Evolutionary conservation across 257 asterid species (phyloP).

Genomic region (Henckelia pumila): DNA sequence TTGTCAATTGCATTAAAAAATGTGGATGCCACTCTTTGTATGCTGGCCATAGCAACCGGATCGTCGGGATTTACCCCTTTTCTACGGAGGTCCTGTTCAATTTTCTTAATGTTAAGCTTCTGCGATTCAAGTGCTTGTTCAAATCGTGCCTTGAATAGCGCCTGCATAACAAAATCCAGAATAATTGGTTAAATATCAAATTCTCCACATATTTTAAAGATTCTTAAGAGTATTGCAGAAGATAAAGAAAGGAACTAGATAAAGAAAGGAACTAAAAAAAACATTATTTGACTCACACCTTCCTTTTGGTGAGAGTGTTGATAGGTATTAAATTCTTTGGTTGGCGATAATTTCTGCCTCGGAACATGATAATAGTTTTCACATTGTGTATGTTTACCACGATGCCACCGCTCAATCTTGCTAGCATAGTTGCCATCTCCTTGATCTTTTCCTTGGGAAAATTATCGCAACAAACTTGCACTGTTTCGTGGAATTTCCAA

Average conservation of each 20-base stretch:
- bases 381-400: conserved; percentile 80
- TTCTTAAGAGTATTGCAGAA: conserved; percentile 4
- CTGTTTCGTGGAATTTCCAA: conserved; percentile 99
- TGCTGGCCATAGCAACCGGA: conserved; percentile 98
- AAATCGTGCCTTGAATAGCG: conserved; percentile 87
- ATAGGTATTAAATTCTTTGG: conserved; percentile 94
- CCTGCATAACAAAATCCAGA: conserved; percentile 46
- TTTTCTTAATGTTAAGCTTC: conserved; percentile 86
- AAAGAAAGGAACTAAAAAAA: conserved; percentile 18
- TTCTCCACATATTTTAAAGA: background rate
- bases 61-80: conserved; percentile 94
- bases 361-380: conserved; percentile 90
- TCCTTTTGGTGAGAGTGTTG: conserved; percentile 90
- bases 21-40: conserved; percentile 96
- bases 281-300: conserved; percentile 45
- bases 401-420: conserved; percentile 92
- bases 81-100: conserved; percentile 83
- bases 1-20: conserved; percentile 96
- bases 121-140: conserved; percentile 98
- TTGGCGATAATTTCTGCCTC: conserved; percentile 95
- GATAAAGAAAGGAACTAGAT: conserved; percentile 12
- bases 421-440: conserved; percentile 92
- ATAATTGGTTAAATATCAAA: conserved; percentile 10
- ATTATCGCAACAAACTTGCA: conserved; percentile 93
- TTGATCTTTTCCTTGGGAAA: conserved; percentile 90